These are phyloP conservation scores for Gracilaria caudata DNA, from an alignment of 23 red algal genomes.

Conservation along the genomic window DNA sequence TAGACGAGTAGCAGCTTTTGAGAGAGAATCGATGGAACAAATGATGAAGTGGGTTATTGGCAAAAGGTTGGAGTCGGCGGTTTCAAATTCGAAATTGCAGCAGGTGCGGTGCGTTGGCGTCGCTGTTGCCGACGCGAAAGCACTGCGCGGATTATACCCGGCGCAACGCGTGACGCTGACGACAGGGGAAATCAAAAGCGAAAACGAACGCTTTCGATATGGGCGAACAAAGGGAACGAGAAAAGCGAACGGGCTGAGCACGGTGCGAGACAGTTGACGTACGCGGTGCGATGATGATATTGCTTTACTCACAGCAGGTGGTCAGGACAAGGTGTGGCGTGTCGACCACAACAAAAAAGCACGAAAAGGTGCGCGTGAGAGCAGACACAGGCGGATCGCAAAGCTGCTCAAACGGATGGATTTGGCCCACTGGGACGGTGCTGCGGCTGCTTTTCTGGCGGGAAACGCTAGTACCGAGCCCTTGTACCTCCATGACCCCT, in stretches of 20 bases:
- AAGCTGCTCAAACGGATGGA: constrained; percentile 33
- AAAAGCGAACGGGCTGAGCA: not conserved
- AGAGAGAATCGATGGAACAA: not conserved
- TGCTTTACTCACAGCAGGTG: constrained; percentile 4
- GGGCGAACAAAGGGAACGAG: not conserved
- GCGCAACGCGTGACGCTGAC: not conserved
- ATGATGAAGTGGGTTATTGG: not conserved
- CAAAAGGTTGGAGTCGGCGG: not conserved
- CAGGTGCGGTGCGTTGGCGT: not conserved
- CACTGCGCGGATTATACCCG: constrained; percentile 43
- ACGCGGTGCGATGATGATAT: constrained; percentile 28
- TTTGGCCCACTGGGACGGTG: not conserved
- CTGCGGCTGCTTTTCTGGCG: not conserved
- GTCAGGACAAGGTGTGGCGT: not conserved
- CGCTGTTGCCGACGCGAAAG: not conserved
- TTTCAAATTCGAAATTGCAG: not conserved
- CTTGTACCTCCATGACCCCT: constrained; percentile 44
- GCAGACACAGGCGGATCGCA: not conserved
- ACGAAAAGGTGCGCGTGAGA: not conserved
- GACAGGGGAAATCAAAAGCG: not conserved
- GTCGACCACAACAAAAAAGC: not conserved
- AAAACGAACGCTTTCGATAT: not conserved
- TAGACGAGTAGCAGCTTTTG: not conserved
- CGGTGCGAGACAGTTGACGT: not conserved
- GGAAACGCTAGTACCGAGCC: constrained; percentile 28